Evolutionary conservation across 768 basidiomycete species (phyloP), one percentile per base, ranked within the genome.

Genomic region (Suillus lakei): DNA sequence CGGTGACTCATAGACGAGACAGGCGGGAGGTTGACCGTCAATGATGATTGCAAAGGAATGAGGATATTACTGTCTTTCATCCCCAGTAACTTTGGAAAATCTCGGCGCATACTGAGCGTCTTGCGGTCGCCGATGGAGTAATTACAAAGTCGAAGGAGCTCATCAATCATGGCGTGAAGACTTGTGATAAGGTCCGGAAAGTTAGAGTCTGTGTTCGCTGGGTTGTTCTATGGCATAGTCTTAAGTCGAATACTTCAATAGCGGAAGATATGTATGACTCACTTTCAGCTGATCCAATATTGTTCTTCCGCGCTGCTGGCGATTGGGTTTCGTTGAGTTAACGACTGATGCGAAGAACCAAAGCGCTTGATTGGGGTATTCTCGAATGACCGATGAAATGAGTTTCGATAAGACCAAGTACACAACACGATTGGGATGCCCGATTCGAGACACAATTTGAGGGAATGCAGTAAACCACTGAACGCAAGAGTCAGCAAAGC

Each of bases 401-500:
- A 99, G 84, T 55, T 74, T 78, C 3, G 85, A 81, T 26, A 99
- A 79, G 4, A 88, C 76, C 0, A 73, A 76, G 72, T 86, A 90
- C 4, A 95, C 90, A 1, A 81, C 81, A 13, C 76, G 68, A 70
- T 92, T 90, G 5, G 76, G 78, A 68, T 98, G 93, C 15, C 91
- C 91, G 38, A 99, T 90, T 9, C 98, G 88, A 16, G 97, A 99
- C 16, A 96, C 95, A 61, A 99, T 93, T 81, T 99, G 98, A 4
- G 96, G 96, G 68, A 98, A 96, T 1, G 95, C 96, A 0, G 92
- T 96, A 69, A 89, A 92, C 95, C 97, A 99, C 96, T 99, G 55
- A 18, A 60, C 54, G 28, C 5, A 60, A 67, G 5, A 68, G 50
- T 63, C 50, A 69, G 51, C 32, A 61, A 13, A 34, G 51, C 38